Base-by-base conservation (phyloP, 2,329 filamentous ascomycete genomes). In the Hypomyces rosellus region DNA sequence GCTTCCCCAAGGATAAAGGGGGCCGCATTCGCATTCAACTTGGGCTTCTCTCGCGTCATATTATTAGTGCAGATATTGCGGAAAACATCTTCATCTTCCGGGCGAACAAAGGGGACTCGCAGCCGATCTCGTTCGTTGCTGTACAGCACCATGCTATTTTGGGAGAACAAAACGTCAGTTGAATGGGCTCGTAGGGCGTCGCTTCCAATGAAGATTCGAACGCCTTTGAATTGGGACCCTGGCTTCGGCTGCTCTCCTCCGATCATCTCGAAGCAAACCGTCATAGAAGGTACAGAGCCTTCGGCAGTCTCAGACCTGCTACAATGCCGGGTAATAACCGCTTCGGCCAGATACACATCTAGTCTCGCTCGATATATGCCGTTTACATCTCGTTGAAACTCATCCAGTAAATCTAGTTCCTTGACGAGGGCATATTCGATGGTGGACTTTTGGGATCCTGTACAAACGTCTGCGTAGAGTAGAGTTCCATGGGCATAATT, bases 391-490 rank as follows among this genome's bases (percentile, higher is more conserved):
- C 81, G 76, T 53, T 82, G 78, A 14, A 92, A 73, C 41, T 85
- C 79, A 54, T 84, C 80, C 55, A 78, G 67, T 34, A 95, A 73
- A 33, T 85, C 85, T 22, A 96, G 78, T 48, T 87, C 86, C 56
- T 82, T 82, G 45, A 96, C 73, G 47, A 96, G 76, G 5, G 82
- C 80, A 58, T 81, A 77, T 50, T 93, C 86, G 42, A 99, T 72
- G n/a, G 82, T 84, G 1, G 93, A 97, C 59, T 83, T 85, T 66
- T 91, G 90, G 5, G 93, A 95, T 2, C 92, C 93, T 2, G 89
- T 92, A 67, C 93, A 97, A 2, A 97, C 77, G 34, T 90, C 91
- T 34, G 91, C 93, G 64, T 97, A 97, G 5, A 96, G 75, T 14
- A 97, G 78, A 9, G 89, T 86, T 57, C 87, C 85, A 64, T 96